These are phyloP conservation scores for Hylodesmum podocarpum DNA, from an alignment of 306 rosid species.

Conservation along the genomic window DNA sequence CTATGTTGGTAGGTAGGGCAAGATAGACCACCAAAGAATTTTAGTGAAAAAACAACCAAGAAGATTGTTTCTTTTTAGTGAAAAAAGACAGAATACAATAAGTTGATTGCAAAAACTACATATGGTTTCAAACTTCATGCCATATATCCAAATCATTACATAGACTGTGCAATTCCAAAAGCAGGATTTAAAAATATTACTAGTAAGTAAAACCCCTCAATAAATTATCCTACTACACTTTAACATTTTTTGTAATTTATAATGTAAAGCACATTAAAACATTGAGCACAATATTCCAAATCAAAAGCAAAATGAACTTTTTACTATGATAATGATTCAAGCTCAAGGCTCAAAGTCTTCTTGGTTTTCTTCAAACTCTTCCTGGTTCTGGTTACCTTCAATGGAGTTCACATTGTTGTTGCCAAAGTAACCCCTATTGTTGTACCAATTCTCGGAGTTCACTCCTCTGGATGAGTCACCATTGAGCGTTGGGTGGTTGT, in stretches of 20 bases:
- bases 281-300: conserved; percentile 10
- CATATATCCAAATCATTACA: conserved; percentile 33
- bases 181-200: conserved; percentile 28
- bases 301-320: conserved; percentile 31
- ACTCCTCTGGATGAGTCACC: conserved; percentile 37
- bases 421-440: conserved; percentile 49
- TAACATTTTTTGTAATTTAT: not conserved
- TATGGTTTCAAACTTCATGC: conserved; percentile 31
- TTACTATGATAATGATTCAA: conserved; percentile 28
- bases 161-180: conserved; percentile 30
- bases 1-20: conserved; percentile 16
- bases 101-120: conserved; percentile 27
- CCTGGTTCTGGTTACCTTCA: conserved; percentile 64
- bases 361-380: conserved; percentile 50
- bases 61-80: not conserved
- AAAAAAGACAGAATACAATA: not conserved
- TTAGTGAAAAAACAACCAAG: not conserved
- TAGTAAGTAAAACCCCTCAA: conserved; percentile 17
- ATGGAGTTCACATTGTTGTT: conserved; percentile 49
- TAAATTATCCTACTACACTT: conserved; percentile 23
- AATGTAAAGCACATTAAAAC: conserved; percentile 39
- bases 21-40: conserved; percentile 1
- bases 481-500: conserved; percentile 45
- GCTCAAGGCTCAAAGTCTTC: conserved; percentile 65
- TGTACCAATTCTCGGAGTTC: conserved; percentile 44